Conservation (phyloP, 176 grass and related monocot genomes). For the Rhynchospora breviuscula region DNA sequence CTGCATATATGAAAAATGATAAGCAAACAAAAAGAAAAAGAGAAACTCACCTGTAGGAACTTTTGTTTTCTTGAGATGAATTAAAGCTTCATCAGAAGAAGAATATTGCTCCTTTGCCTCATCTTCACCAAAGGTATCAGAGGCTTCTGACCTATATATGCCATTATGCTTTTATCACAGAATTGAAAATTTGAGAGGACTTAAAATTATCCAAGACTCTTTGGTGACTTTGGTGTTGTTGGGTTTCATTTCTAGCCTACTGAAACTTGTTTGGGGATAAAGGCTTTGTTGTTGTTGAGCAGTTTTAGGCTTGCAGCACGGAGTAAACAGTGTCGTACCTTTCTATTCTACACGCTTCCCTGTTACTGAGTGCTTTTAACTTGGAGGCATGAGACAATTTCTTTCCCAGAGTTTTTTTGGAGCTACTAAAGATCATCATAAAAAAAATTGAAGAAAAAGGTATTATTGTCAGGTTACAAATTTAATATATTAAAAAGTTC, state of each 20-base stretch:
- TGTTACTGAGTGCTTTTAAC: not conserved
- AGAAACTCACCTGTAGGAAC: not conserved
- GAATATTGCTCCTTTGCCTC: constrained; percentile 10
- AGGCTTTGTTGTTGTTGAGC: not conserved
- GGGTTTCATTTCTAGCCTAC: too few species aligned
- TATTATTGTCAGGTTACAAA: not conserved
- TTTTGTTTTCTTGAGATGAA: constrained; percentile 17
- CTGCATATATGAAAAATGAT: not conserved
- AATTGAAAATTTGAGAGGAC: not conserved
- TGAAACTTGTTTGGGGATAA: too few species aligned
- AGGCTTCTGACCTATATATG: not conserved
- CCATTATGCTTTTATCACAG: not conserved
- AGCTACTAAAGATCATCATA: constrained; percentile 1
- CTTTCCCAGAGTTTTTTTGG: not conserved
- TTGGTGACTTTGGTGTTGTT: too few species aligned
- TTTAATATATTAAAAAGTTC: not conserved
- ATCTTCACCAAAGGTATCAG: constrained; percentile 3
- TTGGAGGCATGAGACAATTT: constrained; percentile 11
- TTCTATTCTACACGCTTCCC: constrained; percentile 7
- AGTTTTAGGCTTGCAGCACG: not conserved
- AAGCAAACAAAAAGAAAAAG: not conserved
- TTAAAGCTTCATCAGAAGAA: constrained; percentile 26
- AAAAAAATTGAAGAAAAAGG: constrained; percentile 12
- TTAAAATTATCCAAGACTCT: not conserved
- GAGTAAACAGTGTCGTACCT: not conserved